These are phyloP conservation scores for Scutellaria barbata DNA, from an alignment of 257 asterid species.

Conservation along the genomic window DNA sequence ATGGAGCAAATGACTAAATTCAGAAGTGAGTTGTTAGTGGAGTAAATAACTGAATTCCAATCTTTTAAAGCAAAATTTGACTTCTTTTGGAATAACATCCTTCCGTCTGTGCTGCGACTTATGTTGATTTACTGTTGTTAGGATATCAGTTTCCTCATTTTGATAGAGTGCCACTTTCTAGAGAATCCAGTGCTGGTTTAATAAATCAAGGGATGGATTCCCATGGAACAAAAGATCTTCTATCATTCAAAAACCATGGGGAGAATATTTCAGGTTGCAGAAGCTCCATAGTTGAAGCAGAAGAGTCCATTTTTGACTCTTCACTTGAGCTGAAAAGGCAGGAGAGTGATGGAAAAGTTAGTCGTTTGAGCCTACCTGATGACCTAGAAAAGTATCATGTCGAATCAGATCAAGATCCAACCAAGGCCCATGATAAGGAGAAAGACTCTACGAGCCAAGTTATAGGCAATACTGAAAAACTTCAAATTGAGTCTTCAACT, in stretches of 20 bases:
- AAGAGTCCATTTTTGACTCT: constrained; percentile 39
- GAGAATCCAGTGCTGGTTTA: constrained; percentile 34
- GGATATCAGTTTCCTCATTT: constrained; percentile 30
- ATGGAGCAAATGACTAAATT: too few species aligned
- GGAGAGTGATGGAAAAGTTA: constrained; percentile 37
- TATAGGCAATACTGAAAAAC: constrained; percentile 35
- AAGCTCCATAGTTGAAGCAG: constrained; percentile 32
- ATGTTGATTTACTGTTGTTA: constrained; percentile 29
- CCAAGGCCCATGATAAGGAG: constrained; percentile 16
- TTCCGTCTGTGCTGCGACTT: constrained; percentile 20
- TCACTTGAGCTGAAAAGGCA: constrained; percentile 37
- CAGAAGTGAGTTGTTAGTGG: too few species aligned
- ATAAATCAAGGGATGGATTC: constrained; percentile 37
- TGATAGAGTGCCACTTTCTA: constrained; percentile 19
- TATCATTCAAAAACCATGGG: constrained; percentile 34
- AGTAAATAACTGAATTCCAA: not conserved
- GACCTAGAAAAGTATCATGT: constrained; percentile 35
- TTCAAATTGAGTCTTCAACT: constrained; percentile 26
- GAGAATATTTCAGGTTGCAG: constrained; percentile 37
- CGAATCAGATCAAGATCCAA: constrained; percentile 20
- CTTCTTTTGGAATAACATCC: not conserved
- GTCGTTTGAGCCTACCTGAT: constrained; percentile 30
- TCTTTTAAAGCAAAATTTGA: not conserved
- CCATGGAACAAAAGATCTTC: constrained; percentile 37
- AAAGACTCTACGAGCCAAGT: constrained; percentile 27